Base-by-base conservation (phyloP, 257 asterid species). In the Vinca minor region DNA sequence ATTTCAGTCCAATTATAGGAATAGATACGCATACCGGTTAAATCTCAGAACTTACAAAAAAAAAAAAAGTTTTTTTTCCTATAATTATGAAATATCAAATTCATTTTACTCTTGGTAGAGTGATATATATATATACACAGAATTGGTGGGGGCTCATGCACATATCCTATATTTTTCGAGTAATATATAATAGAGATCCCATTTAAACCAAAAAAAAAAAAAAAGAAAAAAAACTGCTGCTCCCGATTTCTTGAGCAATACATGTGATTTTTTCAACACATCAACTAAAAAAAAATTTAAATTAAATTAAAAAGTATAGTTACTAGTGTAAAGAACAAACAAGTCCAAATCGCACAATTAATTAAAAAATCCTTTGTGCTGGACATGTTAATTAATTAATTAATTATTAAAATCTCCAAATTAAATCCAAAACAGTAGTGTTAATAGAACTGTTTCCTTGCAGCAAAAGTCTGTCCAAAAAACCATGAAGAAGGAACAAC, bases 391-490 rank as follows among this genome's bases (percentile, higher is more conserved):
- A 0, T 5, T n/a, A 47, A 53, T 1, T 5, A n/a, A n/a, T 53
- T 52, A 23, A 3, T 8, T 12, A 13, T 29, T n/a, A n/a, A n/a
- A n/a, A 1, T 28, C 4, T 13, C 15, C 15, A 25, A 50, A 3
- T n/a, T n/a, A n/a, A n/a, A n/a, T 50, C 9, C 4, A 1, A n/a
- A 44, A n/a, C n/a, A 44, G 17, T 15, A 8, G 2, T 15, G 20
- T 28, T 54, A 54, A 54, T 54, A 54, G 38, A 54, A 54, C 38
- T 54, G 59, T 13, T 28, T 54, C 38, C 59, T 28, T 0, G 59
- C 83, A 38, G 94, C 69, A 63, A 76, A 87, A 64, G 95, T 87
- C 67, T 87, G 95, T 31, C 95, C 91, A 50, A 73, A 87, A 11
- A 63, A 69, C 94, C 95, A 87, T 0, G 85, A 74, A n/a, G 85